A percentile compares a stretch with the other conserved stretches of the same genome.
These are phyloP conservation scores for Auricularia cornea DNA, from an alignment of 768 basidiomycete genomes.

Conservation along the genomic window DNA sequence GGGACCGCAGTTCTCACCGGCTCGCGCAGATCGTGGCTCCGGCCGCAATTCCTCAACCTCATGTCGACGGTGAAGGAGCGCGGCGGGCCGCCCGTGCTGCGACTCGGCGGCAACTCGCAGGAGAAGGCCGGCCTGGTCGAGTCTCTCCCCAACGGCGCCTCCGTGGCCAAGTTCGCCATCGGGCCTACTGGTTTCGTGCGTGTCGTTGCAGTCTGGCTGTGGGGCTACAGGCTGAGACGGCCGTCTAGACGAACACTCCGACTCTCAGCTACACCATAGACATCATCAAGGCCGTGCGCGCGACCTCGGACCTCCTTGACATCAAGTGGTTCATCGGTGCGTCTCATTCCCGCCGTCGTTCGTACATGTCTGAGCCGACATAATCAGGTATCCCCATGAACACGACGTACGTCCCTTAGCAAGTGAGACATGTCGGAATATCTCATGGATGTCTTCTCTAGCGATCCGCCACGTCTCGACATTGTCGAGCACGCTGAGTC, in stretches of 20 bases:
- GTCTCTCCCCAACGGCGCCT: slow-evolving; percentile 19
- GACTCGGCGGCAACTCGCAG: slow-evolving; percentile 47
- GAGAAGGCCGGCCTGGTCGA: slow-evolving; percentile 29
- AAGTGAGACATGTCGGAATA: background rate
- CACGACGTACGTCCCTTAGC: slow-evolving; percentile 23
- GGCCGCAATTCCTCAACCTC: slow-evolving; percentile 40
- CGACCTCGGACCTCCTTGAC: slow-evolving; percentile 49
- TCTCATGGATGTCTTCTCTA: background rate
- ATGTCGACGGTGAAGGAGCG: slow-evolving; percentile 36
- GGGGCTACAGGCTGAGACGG: slow-evolving; percentile 23
- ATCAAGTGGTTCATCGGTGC: slow-evolving; percentile 60
- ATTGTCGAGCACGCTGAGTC: background rate
- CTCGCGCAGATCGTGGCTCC: slow-evolving; percentile 19
- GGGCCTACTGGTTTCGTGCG: slow-evolving; percentile 10
- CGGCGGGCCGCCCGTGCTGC: slow-evolving; percentile 32
- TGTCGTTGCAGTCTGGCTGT: background rate
- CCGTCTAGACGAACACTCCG: slow-evolving; percentile 56
- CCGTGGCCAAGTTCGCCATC: slow-evolving; percentile 24
- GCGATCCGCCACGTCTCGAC: background rate
- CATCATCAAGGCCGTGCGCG: slow-evolving; percentile 55
- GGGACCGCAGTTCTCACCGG: too few species aligned
- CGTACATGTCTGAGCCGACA: slow-evolving; percentile 55
- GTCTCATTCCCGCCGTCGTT: slow-evolving; percentile 28
- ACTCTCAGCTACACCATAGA: slow-evolving; percentile 56
- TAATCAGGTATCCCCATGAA: slow-evolving; percentile 31